These are phyloP conservation scores for Nakazawaea anatomiae DNA, from an alignment of 805 yeast genomes.

Conservation along the genomic window DNA sequence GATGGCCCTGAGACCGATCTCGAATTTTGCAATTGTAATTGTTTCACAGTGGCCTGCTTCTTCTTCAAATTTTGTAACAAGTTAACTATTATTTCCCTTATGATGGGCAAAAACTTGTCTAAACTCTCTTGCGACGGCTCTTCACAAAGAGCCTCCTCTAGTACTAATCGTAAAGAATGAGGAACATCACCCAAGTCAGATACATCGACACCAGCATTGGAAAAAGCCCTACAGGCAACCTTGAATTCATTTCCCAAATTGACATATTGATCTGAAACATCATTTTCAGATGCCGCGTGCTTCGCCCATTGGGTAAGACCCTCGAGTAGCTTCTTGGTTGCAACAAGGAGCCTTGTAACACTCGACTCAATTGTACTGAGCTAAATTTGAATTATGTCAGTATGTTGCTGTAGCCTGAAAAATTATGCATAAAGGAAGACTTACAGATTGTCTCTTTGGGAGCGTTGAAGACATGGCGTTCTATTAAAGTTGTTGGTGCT, in stretches of 20 bases:
- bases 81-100: slow-evolving; percentile 79
- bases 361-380: slow-evolving; percentile 64
- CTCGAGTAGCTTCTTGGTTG: slow-evolving; percentile 85
- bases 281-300: slow-evolving; percentile 69
- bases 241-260: slow-evolving; percentile 91
- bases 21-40: slow-evolving; percentile 8
- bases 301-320: slow-evolving; percentile 87
- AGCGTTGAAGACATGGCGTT: slow-evolving; percentile 1
- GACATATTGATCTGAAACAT: slow-evolving; percentile 87
- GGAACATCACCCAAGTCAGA: slow-evolving; percentile 91
- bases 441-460: slow-evolving; percentile 8
- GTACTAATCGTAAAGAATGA: slow-evolving; percentile 62
- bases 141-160: slow-evolving; percentile 83
- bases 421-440: background rate
- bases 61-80: slow-evolving; percentile 73
- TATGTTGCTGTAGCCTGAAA: background rate
- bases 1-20: slow-evolving; percentile 24
- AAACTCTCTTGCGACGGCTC: slow-evolving; percentile 78
- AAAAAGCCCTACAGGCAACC: slow-evolving; percentile 74
- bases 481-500: background rate
- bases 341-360: slow-evolving; percentile 72
- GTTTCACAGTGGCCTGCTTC: slow-evolving; percentile 53
- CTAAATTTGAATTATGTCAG: background rate
- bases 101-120: slow-evolving; percentile 75
- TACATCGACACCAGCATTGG: slow-evolving; percentile 72